A percentile compares a stretch with the other conserved stretches of the same genome.
Evolutionary conservation across 306 rosid genomes (phyloP).

Genomic region (Sesbania bispinosa): DNA sequence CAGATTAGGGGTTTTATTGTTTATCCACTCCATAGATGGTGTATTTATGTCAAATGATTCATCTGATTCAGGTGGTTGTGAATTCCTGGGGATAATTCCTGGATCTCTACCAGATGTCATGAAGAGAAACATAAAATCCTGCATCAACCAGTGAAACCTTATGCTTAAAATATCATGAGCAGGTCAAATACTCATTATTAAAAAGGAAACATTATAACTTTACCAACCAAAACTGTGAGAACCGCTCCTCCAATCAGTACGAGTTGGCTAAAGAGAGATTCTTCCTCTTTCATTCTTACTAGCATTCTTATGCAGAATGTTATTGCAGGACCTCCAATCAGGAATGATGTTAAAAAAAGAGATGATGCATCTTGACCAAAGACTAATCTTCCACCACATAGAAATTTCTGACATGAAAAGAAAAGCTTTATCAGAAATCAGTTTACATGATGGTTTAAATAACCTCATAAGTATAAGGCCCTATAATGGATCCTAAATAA

Average conservation of each 20-base stretch:
- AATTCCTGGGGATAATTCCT: conserved; percentile 80
- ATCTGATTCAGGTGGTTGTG: conserved; percentile 55
- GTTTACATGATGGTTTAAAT: not conserved
- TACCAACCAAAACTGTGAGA: conserved; percentile 88
- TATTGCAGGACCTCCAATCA: conserved; percentile 86
- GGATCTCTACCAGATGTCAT: conserved; percentile 93
- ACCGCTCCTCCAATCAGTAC: conserved; percentile 54
- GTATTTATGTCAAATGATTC: conserved; percentile 34
- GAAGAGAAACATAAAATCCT: conserved; percentile 78
- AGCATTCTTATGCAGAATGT: conserved; percentile 73
- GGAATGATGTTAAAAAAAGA: conserved; percentile 55
- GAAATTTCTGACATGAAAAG: conserved; percentile 63
- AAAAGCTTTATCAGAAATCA: not conserved
- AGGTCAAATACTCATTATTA: not conserved
- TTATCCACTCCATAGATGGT: conserved; percentile 66
- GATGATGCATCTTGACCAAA: conserved; percentile 82
- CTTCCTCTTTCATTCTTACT: conserved; percentile 28
- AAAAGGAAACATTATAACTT: conserved; percentile 27
- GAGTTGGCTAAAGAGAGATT: conserved; percentile 38
- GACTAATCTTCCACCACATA: conserved; percentile 79
- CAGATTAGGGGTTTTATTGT: conserved; percentile 36
- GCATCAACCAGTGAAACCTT: conserved; percentile 31
- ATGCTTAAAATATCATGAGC: conserved; percentile 22
- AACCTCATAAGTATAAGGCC: not conserved
- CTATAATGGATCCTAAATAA: not conserved